These are phyloP conservation scores for Orbilia ellipsospora DNA, from an alignment of 2,329 filamentous ascomycete species.

Conservation along the genomic window DNA sequence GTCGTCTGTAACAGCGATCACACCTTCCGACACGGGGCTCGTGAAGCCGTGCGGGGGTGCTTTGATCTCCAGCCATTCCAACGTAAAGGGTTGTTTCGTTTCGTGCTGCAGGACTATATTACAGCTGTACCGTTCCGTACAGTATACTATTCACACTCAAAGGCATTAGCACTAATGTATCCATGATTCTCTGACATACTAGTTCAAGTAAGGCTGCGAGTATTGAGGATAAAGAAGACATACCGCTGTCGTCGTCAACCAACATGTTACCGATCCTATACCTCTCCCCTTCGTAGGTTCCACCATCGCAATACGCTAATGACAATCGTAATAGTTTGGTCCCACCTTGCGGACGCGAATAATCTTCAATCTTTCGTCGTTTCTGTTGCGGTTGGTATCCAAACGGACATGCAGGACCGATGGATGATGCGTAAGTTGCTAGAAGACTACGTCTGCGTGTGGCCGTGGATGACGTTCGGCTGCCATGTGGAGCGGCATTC, in stretches of 20 bases:
- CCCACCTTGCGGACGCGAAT: conserved; percentile 38
- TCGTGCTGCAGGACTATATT: conserved; percentile 53
- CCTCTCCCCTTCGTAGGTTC: conserved; percentile 39
- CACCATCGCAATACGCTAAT: conserved; percentile 47
- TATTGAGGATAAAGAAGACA: not conserved
- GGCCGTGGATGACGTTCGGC: not conserved
- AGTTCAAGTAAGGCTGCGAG: too few species aligned
- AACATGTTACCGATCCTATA: conserved; percentile 47
- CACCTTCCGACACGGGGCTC: conserved; percentile 45
- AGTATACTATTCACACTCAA: conserved; percentile 32
- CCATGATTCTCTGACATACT: too few species aligned
- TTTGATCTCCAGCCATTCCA: conserved; percentile 52
- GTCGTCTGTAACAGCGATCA: conserved; percentile 44
- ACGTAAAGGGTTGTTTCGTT: conserved; percentile 42
- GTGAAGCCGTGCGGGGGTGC: conserved; percentile 45
- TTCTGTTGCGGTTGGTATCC: conserved; percentile 47
- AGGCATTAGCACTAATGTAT: not conserved
- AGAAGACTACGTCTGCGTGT: conserved; percentile 41
- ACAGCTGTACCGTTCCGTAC: conserved; percentile 49
- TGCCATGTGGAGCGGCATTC: conserved; percentile 5
- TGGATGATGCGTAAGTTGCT: conserved; percentile 20
- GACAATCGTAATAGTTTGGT: conserved; percentile 26
- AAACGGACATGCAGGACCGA: conserved; percentile 43
- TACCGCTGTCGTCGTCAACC: conserved; percentile 41
- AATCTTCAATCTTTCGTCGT: conserved; percentile 46